Base-by-base conservation (phyloP, 2,329 filamentous ascomycete species). In the Fusarium albidum region DNA sequence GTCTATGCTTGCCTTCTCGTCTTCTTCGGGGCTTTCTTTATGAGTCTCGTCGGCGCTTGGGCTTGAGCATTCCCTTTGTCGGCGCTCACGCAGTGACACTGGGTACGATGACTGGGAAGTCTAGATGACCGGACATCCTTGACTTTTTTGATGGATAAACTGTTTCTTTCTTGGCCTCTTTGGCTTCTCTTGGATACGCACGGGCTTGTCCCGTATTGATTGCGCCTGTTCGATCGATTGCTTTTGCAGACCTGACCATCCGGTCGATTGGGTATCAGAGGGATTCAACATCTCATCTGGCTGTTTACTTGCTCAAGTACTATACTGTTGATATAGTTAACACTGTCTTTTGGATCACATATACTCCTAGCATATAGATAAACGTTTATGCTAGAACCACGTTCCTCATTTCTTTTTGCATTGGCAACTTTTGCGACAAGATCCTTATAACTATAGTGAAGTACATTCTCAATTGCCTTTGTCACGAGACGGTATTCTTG, bases 1-100 rank as follows among this genome's bases (percentile, higher is more conserved):
- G 73, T 85, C 18, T 71, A 74, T 47, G 84, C 85, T 3, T 86
- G 82, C 57, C 48, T 83, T 18, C 69, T 86, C 44, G 83, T 88
- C 12, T 80, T 87, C 56, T 66, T 75, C 9, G 85, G 85, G 3
- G 85, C 85, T 11, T 82, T 84, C 53, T 76, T 79, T 49, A 88
- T 88, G 85, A 85, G 82, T 55, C 75, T 87, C 31, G 82, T 88
- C 14, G 85, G 84, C 0, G 85, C 84, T 12, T 87, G 84, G 83
- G 84, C 83, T 29, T 86, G 14, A 18, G 10, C 18, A 18, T 21
- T 29, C 6, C 21, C 21, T 21, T 21, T 21, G 21, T 21, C 21
- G 7, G 21, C 21, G 21, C 5, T 7, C 21, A 21, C 21, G 7
- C 21, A 21, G 7, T 21, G 21, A 21, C 21, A 21, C 21, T 21